A percentile compares a stretch with the other conserved stretches of the same genome.
phyloP scores from a whole-genome alignment of 163 green algal genomes.

The Scenedesmus sp. region DNA sequence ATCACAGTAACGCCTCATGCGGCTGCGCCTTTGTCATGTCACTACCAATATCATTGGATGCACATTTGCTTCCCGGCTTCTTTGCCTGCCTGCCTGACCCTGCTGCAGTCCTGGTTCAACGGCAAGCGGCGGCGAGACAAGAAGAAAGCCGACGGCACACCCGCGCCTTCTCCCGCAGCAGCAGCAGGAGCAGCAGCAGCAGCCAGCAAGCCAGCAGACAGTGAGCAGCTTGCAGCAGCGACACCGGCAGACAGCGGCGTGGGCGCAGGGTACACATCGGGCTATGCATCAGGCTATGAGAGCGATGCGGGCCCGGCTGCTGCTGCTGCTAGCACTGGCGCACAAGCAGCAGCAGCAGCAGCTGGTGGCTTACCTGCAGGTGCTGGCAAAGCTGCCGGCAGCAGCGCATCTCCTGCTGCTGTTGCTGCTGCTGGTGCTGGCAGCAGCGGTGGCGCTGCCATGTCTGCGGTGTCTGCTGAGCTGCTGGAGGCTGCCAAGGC shows the following conservation, averaged over 20 bases:
- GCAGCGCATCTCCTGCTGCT: constrained; percentile 4
- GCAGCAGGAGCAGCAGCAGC: neutral
- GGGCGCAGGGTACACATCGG: neutral
- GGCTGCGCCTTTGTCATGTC: no score
- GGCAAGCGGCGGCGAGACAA: neutral
- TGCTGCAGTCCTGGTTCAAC: constrained; percentile 4
- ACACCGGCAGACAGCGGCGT: neutral
- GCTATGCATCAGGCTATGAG: neutral
- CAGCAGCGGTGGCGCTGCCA: constrained; percentile 1
- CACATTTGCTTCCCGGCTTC: neutral
- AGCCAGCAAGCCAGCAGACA: neutral
- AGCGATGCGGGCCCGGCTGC: neutral
- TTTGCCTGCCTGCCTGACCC: neutral
- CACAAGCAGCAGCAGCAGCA: constrained; percentile 20
- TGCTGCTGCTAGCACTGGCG: neutral
- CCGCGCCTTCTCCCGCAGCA: neutral
- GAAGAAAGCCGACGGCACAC: constrained; percentile 16
- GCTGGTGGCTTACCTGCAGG: neutral
- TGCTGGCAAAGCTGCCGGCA: neutral
- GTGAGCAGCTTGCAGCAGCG: neutral
- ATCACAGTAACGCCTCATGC: no score
- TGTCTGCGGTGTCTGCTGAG: constrained; percentile 11
- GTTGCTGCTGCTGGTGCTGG: constrained; percentile 9
- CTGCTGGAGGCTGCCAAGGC: constrained; percentile 67
- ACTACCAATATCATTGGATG: no score